phyloP scores from a whole-genome alignment of 2,329 filamentous ascomycete genomes.

The Neopestalotiopsis sp. region DNA sequence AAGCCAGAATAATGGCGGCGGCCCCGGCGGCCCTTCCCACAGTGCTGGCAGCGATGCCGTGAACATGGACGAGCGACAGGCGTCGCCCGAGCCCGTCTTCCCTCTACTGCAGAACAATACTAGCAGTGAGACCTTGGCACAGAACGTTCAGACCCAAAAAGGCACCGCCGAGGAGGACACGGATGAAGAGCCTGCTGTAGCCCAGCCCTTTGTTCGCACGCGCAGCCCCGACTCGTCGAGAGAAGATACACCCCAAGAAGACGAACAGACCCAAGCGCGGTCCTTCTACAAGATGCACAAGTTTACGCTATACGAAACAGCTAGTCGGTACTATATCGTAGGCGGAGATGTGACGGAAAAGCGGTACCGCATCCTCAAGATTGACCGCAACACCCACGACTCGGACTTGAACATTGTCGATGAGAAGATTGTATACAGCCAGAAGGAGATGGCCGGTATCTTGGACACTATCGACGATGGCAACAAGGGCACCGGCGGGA shows the following conservation, averaged over 20 bases:
- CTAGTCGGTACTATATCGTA: constrained; percentile 90
- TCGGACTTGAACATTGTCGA: constrained; percentile 82
- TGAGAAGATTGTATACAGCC: constrained; percentile 93
- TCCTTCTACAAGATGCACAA: constrained; percentile 81
- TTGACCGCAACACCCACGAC: constrained; percentile 86
- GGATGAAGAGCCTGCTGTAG: constrained; percentile 63
- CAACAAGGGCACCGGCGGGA: constrained; percentile 86
- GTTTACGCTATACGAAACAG: constrained; percentile 97
- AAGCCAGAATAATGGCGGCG: constrained; percentile 3
- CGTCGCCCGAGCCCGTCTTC: constrained; percentile 37
- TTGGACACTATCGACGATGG: constrained; percentile 94
- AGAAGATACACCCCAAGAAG: constrained; percentile 26
- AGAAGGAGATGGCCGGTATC: constrained; percentile 91
- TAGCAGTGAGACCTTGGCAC: constrained; percentile 41
- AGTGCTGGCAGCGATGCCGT: constrained; percentile 3
- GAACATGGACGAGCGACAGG: background rate
- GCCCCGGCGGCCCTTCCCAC: background rate
- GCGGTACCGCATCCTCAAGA: constrained; percentile 90
- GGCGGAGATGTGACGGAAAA: constrained; percentile 90
- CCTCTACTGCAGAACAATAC: constrained; percentile 49
- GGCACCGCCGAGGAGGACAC: constrained; percentile 53
- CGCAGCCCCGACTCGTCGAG: constrained; percentile 53
- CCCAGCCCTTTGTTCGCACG: constrained; percentile 62
- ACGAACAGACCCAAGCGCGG: constrained; percentile 37
- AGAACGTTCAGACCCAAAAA: constrained; percentile 35